phyloP scores from a whole-genome alignment of 2,329 filamentous ascomycete genomes.

The Sporothrix inflata region DNA sequence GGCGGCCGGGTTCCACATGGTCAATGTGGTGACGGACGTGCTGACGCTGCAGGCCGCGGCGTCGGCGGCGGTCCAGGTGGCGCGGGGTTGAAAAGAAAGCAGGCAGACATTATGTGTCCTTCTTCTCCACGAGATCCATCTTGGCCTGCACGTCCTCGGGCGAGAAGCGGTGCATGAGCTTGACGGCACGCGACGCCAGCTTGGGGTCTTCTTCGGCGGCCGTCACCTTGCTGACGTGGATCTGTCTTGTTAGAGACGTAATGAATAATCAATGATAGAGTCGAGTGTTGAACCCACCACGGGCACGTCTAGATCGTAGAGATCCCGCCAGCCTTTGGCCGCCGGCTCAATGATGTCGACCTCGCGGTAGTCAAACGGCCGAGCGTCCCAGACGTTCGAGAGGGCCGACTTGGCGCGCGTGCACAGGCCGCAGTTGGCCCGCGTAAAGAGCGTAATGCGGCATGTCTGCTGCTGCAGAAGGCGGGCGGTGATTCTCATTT shows the following conservation, averaged over 20 bases:
- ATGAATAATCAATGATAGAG: slow-evolving; percentile 17
- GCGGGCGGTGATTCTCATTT: slow-evolving; percentile 56
- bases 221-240: slow-evolving; percentile 63
- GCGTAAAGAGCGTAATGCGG: slow-evolving; percentile 75
- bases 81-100: slow-evolving; percentile 42
- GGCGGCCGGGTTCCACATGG: slow-evolving; percentile 64
- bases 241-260: slow-evolving; percentile 44
- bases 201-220: slow-evolving; percentile 56
- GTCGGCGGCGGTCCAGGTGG: slow-evolving; percentile 51
- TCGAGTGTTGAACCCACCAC: slow-evolving; percentile 58
- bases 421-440: slow-evolving; percentile 72
- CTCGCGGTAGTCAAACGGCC: slow-evolving; percentile 70
- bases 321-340: slow-evolving; percentile 66
- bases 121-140: slow-evolving; percentile 64
- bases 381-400: slow-evolving; percentile 66
- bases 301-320: slow-evolving; percentile 82
- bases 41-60: slow-evolving; percentile 53
- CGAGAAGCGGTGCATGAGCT: slow-evolving; percentile 79
- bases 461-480: slow-evolving; percentile 55
- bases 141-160: slow-evolving; percentile 65
- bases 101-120: background rate
- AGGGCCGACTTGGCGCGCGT: slow-evolving; percentile 68
- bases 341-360: slow-evolving; percentile 69
- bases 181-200: slow-evolving; percentile 62
- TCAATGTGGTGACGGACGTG: slow-evolving; percentile 61